These are phyloP conservation scores for Sclerotinia borealis DNA, from an alignment of 2,329 filamentous ascomycete species.

Conservation along the genomic window DNA sequence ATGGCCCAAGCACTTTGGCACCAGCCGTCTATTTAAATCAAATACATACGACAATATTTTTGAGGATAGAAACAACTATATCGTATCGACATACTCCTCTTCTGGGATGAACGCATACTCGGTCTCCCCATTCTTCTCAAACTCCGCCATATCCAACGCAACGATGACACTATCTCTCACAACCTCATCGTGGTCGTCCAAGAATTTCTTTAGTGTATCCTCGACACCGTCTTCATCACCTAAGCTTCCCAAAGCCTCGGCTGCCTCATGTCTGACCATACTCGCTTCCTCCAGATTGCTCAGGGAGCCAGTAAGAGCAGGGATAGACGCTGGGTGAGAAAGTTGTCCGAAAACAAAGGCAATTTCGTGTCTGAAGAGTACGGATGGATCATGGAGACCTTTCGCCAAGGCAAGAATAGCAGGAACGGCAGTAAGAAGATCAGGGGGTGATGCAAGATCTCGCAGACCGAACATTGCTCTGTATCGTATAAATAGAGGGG, in stretches of 20 bases:
- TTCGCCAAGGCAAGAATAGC: slow-evolving; percentile 80
- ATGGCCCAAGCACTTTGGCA: slow-evolving; percentile 32
- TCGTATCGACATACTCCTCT: slow-evolving; percentile 27
- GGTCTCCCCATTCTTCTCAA: slow-evolving; percentile 78
- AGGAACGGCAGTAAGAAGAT: slow-evolving; percentile 82
- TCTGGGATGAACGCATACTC: slow-evolving; percentile 91
- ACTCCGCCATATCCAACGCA: slow-evolving; percentile 96
- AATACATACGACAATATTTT: neutral
- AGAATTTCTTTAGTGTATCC: slow-evolving; percentile 72
- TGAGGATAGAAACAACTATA: slow-evolving; percentile 8
- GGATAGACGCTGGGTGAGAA: slow-evolving; percentile 93
- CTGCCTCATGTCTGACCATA: slow-evolving; percentile 97
- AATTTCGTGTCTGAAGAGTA: slow-evolving; percentile 94
- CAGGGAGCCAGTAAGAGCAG: slow-evolving; percentile 72
- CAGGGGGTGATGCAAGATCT: slow-evolving; percentile 88
- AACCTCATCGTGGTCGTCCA: slow-evolving; percentile 86
- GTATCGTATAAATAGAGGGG: slow-evolving; percentile 87
- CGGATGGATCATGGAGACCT: slow-evolving; percentile 79
- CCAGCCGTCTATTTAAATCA: slow-evolving; percentile 18
- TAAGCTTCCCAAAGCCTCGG: slow-evolving; percentile 88
- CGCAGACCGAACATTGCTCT: slow-evolving; percentile 96
- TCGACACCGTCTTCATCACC: slow-evolving; percentile 93
- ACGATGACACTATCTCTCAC: slow-evolving; percentile 93
- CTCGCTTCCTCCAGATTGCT: slow-evolving; percentile 76
- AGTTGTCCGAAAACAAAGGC: slow-evolving; percentile 98